Evolutionary conservation across 2,329 filamentous ascomycete genomes (phyloP), one percentile per base, ranked within the genome.

Genomic region (Neonectria sp.): DNA sequence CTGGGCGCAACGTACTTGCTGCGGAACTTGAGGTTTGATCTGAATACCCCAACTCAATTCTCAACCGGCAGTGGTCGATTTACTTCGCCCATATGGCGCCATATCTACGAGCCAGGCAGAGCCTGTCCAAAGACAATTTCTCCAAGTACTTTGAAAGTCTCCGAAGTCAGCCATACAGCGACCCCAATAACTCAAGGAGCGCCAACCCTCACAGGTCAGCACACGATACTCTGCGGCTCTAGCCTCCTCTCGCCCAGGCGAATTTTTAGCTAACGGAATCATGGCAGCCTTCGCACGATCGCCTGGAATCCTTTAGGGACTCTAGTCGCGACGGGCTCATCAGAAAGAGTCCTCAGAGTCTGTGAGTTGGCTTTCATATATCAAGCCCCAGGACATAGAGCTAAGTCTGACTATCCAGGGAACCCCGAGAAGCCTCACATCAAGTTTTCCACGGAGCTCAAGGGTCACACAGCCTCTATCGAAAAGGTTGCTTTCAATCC

Each of bases 261-360:
- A 35, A 24, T 35, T 25, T 43, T 31, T 60, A 56, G 51, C 72
- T 75, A 62, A 75, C 49, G 37, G 48, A 37, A 33, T 49, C 29
- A 35, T 52, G 31, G 60, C 71, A 94, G 92, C 70, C 86, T 97
- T 63, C 90, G 93, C 46, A 92, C 92, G 2, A 91, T 98, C 71
- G 91, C 93, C 45, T 98, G 95, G 95, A 97, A 95, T 71, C 93
- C 95, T 0, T 85, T 93, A 0, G 95, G 95, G 37, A 92, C 90
- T 9, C 85, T 96, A 67, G 90, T 98, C 68, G 95, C 95, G 1
- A 97, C 95, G 0, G 95, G 94, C 3, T 88, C 92, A 6, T 84
- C 86, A 27, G 91, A 94, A 76, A 89, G 88, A 72, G 92, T 88
- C 9, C 81, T 95, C 60, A 90, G 93, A 74, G 91, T 95, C 55